Evolutionary conservation across 169 alveolate species (phyloP).

Genomic region (Plasmodium adleri): DNA sequence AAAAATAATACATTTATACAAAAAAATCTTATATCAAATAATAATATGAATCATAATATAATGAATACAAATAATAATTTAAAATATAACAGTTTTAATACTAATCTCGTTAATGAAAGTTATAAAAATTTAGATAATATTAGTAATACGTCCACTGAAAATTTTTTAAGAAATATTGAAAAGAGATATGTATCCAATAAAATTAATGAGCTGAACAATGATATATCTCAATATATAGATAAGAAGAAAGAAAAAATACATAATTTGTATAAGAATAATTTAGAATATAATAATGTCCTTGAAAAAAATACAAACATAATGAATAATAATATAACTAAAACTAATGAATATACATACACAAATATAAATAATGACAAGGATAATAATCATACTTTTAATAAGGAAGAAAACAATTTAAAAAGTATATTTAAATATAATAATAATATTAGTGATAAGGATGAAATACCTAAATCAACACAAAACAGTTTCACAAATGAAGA

Average conservation of each 20-base stretch:
- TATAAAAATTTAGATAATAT: neutral
- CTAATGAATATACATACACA: too few relatives aligned
- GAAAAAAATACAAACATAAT: neutral
- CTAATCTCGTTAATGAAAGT: neutral
- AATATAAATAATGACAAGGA: too few relatives aligned
- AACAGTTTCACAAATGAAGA: too few relatives aligned
- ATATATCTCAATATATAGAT: conserved; percentile 32
- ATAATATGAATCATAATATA: neutral
- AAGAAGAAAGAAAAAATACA: conserved; percentile 18
- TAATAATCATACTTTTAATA: too few relatives aligned
- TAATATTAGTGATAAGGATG: too few relatives aligned
- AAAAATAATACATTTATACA: neutral
- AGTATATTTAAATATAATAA: too few relatives aligned
- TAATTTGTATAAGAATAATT: neutral
- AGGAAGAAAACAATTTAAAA: too few relatives aligned
- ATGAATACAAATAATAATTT: neutral
- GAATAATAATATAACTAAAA: too few relatives aligned
- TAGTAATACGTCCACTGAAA: neutral
- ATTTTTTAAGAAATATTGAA: conserved; percentile 17
- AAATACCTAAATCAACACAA: too few relatives aligned
- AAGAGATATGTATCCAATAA: conserved; percentile 24
- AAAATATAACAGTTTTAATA: conserved; percentile 3
- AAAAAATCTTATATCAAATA: too few relatives aligned
- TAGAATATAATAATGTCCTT: neutral
- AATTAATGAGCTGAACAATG: conserved; percentile 15